phyloP scores from a whole-genome alignment of 345 rosid species.

The Pistacia atlantica region DNA sequence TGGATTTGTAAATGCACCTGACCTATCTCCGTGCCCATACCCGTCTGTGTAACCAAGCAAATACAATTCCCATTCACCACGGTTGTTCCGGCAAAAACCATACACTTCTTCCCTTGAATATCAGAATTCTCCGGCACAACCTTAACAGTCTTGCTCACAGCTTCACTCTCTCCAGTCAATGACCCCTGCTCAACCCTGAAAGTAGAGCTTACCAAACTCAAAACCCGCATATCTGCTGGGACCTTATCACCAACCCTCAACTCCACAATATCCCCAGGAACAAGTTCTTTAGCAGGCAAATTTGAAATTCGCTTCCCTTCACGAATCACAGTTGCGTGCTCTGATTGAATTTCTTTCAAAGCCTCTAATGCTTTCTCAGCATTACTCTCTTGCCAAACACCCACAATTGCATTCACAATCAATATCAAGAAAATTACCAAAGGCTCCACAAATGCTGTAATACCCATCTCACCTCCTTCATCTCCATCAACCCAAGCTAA shows the following conservation, averaged over 20 bases:
- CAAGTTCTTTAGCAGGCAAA: constrained; percentile 80
- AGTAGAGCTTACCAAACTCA: constrained; percentile 74
- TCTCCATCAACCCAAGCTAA: constrained; percentile 80
- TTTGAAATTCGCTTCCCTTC: constrained; percentile 49
- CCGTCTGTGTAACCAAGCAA: constrained; percentile 77
- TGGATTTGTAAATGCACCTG: constrained; percentile 94
- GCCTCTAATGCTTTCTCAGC: constrained; percentile 96
- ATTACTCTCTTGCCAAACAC: constrained; percentile 91
- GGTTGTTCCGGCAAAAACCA: constrained; percentile 90
- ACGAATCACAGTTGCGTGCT: constrained; percentile 71
- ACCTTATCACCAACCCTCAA: constrained; percentile 87
- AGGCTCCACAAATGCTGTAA: constrained; percentile 93
- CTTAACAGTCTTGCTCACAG: constrained; percentile 76
- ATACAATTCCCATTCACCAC: constrained; percentile 84
- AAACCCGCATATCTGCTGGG: constrained; percentile 86
- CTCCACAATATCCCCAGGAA: constrained; percentile 92
- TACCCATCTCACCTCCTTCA: constrained; percentile 88
- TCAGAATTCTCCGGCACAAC: constrained; percentile 64
- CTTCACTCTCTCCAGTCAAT: constrained; percentile 91
- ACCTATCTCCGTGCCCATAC: constrained; percentile 91
- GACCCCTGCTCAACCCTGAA: constrained; percentile 88
- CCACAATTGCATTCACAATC: constrained; percentile 88
- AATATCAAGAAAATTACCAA: constrained; percentile 85
- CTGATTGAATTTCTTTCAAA: constrained; percentile 86
- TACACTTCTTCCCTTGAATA: constrained; percentile 87